These are phyloP conservation scores for Blastomyces gilchristii DNA, from an alignment of 2,329 filamentous ascomycete genomes.

Conservation along the genomic window DNA sequence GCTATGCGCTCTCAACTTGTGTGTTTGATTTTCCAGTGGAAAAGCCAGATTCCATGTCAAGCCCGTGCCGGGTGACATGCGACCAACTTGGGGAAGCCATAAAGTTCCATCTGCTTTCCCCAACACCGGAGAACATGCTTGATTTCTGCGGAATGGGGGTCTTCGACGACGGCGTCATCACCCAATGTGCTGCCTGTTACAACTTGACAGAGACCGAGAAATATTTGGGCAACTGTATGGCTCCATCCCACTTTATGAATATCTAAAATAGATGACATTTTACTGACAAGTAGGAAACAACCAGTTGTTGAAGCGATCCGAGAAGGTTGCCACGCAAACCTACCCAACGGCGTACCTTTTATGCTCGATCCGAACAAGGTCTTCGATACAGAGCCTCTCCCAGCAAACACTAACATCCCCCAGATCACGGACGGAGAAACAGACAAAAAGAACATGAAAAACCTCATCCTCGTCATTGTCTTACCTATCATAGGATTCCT, in stretches of 20 bases:
- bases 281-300: slow-evolving; percentile 4
- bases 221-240: slow-evolving; percentile 37
- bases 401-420: slow-evolving; percentile 22
- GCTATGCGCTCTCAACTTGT: slow-evolving; percentile 36
- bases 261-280: slow-evolving; percentile 6
- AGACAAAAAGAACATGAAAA: slow-evolving; percentile 13
- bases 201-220: slow-evolving; percentile 32
- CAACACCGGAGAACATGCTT: slow-evolving; percentile 23
- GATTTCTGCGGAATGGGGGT: slow-evolving; percentile 29
- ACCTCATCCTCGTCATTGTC: slow-evolving; percentile 33
- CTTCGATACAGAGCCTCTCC: slow-evolving; percentile 32
- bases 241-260: slow-evolving; percentile 7
- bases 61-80: slow-evolving; percentile 37
- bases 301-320: slow-evolving; percentile 38
- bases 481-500: slow-evolving; percentile 36
- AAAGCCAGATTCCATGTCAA: slow-evolving; percentile 29
- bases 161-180: slow-evolving; percentile 35
- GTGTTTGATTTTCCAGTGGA: slow-evolving; percentile 33
- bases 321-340: slow-evolving; percentile 36
- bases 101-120: slow-evolving; percentile 22
- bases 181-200: slow-evolving; percentile 36
- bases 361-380: slow-evolving; percentile 32
- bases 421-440: slow-evolving; percentile 15
- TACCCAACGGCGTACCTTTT: slow-evolving; percentile 28
- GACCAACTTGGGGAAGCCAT: slow-evolving; percentile 26